Conservation (phyloP, 225 moss, liverwort and hornwort genomes). For the Ulota crispa region DNA sequence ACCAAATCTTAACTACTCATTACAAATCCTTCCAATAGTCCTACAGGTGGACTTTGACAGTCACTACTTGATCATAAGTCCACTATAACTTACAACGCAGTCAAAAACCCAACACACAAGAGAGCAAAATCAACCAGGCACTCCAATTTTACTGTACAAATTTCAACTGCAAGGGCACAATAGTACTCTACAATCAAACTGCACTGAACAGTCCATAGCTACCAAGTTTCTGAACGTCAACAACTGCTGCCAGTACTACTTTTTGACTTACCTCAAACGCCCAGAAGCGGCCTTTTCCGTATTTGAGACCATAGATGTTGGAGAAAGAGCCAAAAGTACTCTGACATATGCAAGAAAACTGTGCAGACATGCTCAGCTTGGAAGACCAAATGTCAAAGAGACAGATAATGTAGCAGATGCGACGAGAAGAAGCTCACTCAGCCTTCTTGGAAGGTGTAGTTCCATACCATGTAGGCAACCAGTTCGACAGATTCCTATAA, state of each 20-base stretch:
- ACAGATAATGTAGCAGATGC: background rate
- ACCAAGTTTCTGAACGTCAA: background rate
- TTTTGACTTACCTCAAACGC: background rate
- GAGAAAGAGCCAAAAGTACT: constrained; percentile 4
- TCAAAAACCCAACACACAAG: background rate
- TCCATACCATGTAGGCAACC: constrained; percentile 29
- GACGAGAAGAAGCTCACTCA: constrained; percentile 21
- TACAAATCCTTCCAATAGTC: background rate
- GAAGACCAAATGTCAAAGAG: background rate
- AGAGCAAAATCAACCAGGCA: background rate
- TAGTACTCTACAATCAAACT: background rate
- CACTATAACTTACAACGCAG: background rate
- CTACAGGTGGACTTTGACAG: background rate
- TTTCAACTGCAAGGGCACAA: background rate
- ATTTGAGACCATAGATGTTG: background rate
- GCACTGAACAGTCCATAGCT: constrained; percentile 8
- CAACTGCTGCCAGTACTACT: constrained; percentile 8
- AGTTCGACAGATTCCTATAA: constrained; percentile 30
- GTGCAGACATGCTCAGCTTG: constrained; percentile 16
- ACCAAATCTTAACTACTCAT: background rate
- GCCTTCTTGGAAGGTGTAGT: constrained; percentile 23
- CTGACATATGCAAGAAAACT: background rate
- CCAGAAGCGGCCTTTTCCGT: background rate
- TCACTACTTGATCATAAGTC: background rate
- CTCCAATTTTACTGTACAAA: background rate